Evolutionary conservation across 2,329 filamentous ascomycete species (phyloP), one percentile per base, ranked within the genome.

Genomic region (Aspergillus luchuensis): DNA sequence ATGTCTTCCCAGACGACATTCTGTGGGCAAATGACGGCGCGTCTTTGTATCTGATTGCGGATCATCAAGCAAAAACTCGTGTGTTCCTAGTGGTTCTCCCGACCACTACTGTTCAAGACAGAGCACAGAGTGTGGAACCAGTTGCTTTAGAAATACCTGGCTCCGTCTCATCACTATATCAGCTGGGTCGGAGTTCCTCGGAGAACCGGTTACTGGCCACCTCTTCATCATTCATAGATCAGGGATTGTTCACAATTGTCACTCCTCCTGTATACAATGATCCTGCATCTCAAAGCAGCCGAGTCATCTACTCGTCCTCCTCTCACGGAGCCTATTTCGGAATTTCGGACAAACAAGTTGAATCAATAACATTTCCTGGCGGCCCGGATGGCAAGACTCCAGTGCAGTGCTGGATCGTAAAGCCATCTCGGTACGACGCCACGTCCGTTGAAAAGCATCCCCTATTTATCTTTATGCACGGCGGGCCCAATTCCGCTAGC

Each of bases 401-500:
- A 38, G 23, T 55, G 15, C 52, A 55, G 33, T 33, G 23, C 23
- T 55, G 52, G 52, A 55, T 55, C 23, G 15, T 55, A 8, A 55
- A 45, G 8, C 52, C 52, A 15, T 55, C 52, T 13, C 17, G 41
- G n/a, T 55, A 45, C 52, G 17, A 54, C 15, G 38, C n/a, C 8
- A 30, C 21, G 1, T 30, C 39, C 8, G 7, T n/a, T 6, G 38
- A 30, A 6, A 55, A 55, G 28, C 38, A 55, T 19, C 39, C 52
- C 5, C 8, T 55, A 2, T 55, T 55, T n/a, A 19, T 55, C 5
- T 38, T 55, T 36, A 55, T 55, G 52, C 52, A 55, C 52, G 52
- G 52, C 23, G 52, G 52, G 5, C 52, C 52, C 23, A 15, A 17
- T 23, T 55, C 52, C n/a, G 52, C 52, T 39, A 8, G 4, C n/a